Percentiles rank a stretch among this genome's conserved stretches.
phyloP scores from a whole-genome alignment of 2,329 filamentous ascomycete species.

The Diaporthe sp. region DNA sequence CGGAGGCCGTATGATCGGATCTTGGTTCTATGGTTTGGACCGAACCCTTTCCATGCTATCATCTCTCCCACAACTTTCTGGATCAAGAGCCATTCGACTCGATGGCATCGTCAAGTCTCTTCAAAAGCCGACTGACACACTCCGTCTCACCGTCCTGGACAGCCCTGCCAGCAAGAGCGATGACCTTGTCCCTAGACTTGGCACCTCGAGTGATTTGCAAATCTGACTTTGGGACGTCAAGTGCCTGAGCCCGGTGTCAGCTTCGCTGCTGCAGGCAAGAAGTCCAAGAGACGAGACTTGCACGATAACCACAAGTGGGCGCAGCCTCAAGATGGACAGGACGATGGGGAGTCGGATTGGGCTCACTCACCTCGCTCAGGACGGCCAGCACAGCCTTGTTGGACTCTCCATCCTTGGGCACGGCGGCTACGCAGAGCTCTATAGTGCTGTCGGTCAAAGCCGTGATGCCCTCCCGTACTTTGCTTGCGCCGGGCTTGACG shows the following conservation, averaged over 20 bases:
- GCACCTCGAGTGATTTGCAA: conserved; percentile 72
- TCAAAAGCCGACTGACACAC: conserved; percentile 46
- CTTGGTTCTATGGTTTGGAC: not conserved
- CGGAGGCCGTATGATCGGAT: not conserved
- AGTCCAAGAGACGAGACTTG: not conserved
- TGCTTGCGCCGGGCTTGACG: conserved; percentile 75
- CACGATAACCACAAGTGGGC: not conserved
- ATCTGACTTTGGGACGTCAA: conserved; percentile 73
- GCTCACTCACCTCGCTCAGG: conserved; percentile 70
- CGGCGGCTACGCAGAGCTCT: conserved; percentile 75
- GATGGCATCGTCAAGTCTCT: conserved; percentile 10
- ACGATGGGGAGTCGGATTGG: not conserved
- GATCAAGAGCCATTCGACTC: conserved; percentile 1
- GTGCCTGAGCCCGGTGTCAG: conserved; percentile 54
- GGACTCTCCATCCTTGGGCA: conserved; percentile 75
- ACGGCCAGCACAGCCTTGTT: conserved; percentile 75
- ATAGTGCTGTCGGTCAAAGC: conserved; percentile 68
- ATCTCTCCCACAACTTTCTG: not conserved
- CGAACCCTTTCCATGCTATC: not conserved
- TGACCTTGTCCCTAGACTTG: conserved; percentile 75
- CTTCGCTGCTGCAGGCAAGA: not conserved
- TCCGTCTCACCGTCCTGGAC: conserved; percentile 43
- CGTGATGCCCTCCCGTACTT: conserved; percentile 70
- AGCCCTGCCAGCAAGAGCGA: conserved; percentile 55
- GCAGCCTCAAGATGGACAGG: not conserved